phyloP scores from a whole-genome alignment of 1,284 basidiomycete genomes.

The Austroboletus novae-zelandiae region DNA sequence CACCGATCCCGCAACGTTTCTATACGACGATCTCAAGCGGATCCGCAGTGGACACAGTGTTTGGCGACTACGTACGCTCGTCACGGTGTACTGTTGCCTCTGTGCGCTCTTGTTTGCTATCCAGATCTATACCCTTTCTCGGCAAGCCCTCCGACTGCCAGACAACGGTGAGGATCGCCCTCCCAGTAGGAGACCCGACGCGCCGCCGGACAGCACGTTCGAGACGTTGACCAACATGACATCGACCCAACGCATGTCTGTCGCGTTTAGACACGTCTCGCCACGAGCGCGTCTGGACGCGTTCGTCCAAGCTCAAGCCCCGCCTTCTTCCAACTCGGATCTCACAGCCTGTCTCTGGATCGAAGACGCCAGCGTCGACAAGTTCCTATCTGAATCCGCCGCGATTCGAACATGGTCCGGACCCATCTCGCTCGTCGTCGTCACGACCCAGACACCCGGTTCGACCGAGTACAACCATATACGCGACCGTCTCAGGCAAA shows the following conservation, averaged over 20 bases:
- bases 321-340: constrained; percentile 10
- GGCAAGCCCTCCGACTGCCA: not conserved
- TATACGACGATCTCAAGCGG: constrained; percentile 23
- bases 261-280: constrained; percentile 16
- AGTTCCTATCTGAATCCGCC: constrained; percentile 32
- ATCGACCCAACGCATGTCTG: constrained; percentile 19
- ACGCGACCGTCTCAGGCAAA: constrained; percentile 26
- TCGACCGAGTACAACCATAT: constrained; percentile 33
- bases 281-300: constrained; percentile 28
- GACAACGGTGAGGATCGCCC: not conserved
- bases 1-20: constrained; percentile 24
- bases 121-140: constrained; percentile 11
- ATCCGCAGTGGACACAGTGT: constrained; percentile 17
- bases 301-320: constrained; percentile 16
- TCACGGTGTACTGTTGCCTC: constrained; percentile 41
- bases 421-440: constrained; percentile 53
- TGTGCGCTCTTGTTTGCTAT: constrained; percentile 40
- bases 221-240: constrained; percentile 23
- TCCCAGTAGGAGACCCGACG: not conserved
- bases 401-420: constrained; percentile 44
- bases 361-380: constrained; percentile 35
- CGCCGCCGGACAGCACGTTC: not conserved
- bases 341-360: constrained; percentile 56
- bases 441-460: constrained; percentile 34
- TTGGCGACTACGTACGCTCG: constrained; percentile 35